Evolutionary conservation across 331 rosid genomes (phyloP).

Genomic region (Quercus lobata): DNA sequence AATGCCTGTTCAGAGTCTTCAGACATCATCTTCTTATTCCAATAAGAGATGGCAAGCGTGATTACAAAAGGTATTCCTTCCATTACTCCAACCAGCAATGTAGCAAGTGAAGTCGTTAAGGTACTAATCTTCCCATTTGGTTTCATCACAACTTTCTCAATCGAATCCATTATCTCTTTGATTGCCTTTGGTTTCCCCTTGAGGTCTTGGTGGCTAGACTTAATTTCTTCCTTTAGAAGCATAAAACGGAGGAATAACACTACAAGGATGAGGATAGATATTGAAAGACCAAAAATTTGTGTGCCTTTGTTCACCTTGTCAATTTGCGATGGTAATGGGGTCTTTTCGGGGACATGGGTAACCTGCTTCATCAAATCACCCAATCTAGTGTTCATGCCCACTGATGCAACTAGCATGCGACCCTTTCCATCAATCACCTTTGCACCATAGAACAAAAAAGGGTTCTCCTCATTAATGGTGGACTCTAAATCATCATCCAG

Average conservation of each 20-base stretch:
- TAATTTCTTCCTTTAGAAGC: background rate
- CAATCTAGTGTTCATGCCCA: background rate
- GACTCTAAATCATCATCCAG: conserved; percentile 11
- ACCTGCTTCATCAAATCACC: conserved; percentile 9
- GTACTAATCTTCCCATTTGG: background rate
- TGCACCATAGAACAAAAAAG: conserved; percentile 18
- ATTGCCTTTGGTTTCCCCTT: background rate
- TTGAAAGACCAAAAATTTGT: background rate
- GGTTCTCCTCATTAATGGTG: background rate
- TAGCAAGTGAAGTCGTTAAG: background rate
- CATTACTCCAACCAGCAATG: background rate
- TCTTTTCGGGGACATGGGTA: background rate
- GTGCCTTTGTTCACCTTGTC: background rate
- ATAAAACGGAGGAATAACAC: background rate
- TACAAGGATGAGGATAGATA: background rate
- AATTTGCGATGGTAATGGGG: conserved; percentile 8
- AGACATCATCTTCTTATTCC: conserved; percentile 2
- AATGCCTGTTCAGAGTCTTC: background rate
- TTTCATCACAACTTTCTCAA: conserved; percentile 2
- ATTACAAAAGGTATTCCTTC: conserved; percentile 12
- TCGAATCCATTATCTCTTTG: background rate
- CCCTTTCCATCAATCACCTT: conserved; percentile 13
- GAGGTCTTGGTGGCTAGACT: background rate
- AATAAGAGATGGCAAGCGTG: background rate
- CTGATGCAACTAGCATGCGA: conserved; percentile 17